These are phyloP conservation scores for Trichoderma atrobrunneum DNA, from an alignment of 2,329 filamentous ascomycete genomes.

Conservation along the genomic window DNA sequence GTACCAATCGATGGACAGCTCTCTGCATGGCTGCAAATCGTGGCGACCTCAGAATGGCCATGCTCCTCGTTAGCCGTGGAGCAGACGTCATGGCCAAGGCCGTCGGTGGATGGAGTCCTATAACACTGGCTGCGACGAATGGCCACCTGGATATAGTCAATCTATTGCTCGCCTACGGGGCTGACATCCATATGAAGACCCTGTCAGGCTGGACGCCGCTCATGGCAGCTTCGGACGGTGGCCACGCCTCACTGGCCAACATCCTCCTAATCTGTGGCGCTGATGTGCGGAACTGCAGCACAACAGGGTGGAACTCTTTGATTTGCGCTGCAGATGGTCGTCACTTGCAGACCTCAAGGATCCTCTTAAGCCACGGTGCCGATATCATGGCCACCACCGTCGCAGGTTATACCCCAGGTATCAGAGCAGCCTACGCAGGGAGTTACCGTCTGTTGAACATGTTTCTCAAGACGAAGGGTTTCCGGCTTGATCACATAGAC, in stretches of 20 bases:
- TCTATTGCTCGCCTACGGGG: neutral
- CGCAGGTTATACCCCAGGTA: slow-evolving; percentile 4
- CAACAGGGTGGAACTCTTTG: slow-evolving; percentile 14
- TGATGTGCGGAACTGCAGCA: neutral
- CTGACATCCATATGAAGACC: slow-evolving; percentile 8
- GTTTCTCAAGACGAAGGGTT: neutral
- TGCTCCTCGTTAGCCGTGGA: slow-evolving; percentile 3
- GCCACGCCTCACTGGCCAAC: neutral
- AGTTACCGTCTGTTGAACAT: neutral
- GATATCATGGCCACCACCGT: neutral
- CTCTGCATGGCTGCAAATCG: slow-evolving; percentile 16
- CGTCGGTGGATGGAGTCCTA: neutral
- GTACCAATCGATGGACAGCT: slow-evolving; percentile 13
- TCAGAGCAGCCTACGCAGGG: slow-evolving; percentile 15
- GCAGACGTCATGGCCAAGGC: neutral
- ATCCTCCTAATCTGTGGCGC: slow-evolving; percentile 15
- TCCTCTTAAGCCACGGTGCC: slow-evolving; percentile 17
- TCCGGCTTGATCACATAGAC: slow-evolving; percentile 9
- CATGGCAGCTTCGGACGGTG: slow-evolving; percentile 8
- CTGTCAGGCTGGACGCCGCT: slow-evolving; percentile 15
- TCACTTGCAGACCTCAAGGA: neutral
- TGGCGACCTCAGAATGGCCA: neutral
- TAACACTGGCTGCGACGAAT: slow-evolving; percentile 9
- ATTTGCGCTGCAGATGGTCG: slow-evolving; percentile 7
- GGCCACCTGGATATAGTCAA: slow-evolving; percentile 3